Percentiles rank a stretch among this genome's conserved stretches.
phyloP scores from a whole-genome alignment of 2,329 filamentous ascomycete genomes.

The Pseudocercospora fuligena region DNA sequence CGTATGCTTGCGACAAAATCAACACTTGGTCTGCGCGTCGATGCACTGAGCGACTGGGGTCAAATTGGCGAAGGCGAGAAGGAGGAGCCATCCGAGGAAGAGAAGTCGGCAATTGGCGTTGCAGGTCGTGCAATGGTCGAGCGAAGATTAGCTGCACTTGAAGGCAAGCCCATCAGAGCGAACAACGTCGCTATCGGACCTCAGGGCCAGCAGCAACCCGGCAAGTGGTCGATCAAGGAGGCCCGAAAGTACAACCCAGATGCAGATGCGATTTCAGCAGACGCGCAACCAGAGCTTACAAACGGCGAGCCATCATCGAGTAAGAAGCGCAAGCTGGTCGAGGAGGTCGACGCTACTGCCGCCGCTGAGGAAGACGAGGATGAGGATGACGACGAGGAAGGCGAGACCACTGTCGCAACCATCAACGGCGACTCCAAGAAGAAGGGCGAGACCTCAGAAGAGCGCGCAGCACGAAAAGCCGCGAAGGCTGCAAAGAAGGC shows the following conservation, averaged over 20 bases:
- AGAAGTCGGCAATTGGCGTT: conserved; percentile 80
- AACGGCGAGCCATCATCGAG: conserved; percentile 53
- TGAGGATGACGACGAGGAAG: conserved; percentile 44
- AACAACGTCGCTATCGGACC: conserved; percentile 76
- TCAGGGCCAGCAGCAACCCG: conserved; percentile 67
- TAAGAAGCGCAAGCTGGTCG: conserved; percentile 51
- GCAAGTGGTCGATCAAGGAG: conserved; percentile 91
- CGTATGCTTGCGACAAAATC: conserved; percentile 94
- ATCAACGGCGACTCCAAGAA: conserved; percentile 48
- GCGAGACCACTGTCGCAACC: conserved; percentile 22
- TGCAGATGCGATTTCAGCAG: conserved; percentile 79
- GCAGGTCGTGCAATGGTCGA: conserved; percentile 74
- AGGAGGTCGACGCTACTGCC: conserved; percentile 53
- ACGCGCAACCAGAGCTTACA: conserved; percentile 63
- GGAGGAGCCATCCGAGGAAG: conserved; percentile 75
- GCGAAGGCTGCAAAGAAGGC: conserved; percentile 44
- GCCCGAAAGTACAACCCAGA: conserved; percentile 93
- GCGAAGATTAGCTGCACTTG: conserved; percentile 74
- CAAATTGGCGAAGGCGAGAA: conserved; percentile 69
- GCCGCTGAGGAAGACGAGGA: conserved; percentile 45
- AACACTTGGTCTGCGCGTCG: conserved; percentile 88
- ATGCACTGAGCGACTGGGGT: conserved; percentile 81
- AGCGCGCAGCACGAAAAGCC: conserved; percentile 21
- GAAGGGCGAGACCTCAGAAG: conserved; percentile 45
- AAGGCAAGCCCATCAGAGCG: conserved; percentile 85